Conservation (phyloP, 2,329 filamentous ascomycete species). For the Hypoxylon sp. region DNA sequence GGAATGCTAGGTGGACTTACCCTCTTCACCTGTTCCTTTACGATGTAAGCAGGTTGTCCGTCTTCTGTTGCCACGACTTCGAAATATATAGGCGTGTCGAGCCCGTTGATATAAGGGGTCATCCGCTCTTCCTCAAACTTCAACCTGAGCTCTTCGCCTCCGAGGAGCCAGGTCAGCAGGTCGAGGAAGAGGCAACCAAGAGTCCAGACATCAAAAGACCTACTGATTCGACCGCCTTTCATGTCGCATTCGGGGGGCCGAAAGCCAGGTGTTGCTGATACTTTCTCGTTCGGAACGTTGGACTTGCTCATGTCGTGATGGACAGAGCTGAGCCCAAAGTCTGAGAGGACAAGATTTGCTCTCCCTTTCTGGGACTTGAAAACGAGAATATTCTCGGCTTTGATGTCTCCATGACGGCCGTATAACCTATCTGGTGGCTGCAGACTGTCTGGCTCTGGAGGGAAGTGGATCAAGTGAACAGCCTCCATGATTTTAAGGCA, state of each 20-base stretch:
- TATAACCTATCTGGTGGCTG: slow-evolving; percentile 15
- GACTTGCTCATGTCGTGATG: slow-evolving; percentile 34
- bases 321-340: slow-evolving; percentile 35
- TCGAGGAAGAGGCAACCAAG: slow-evolving; percentile 41
- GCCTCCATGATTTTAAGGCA: slow-evolving; percentile 24
- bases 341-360: slow-evolving; percentile 30
- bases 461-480: slow-evolving; percentile 39
- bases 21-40: slow-evolving; percentile 19
- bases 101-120: background rate
- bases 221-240: slow-evolving; percentile 15
- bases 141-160: slow-evolving; percentile 9
- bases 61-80: slow-evolving; percentile 7
- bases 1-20: background rate
- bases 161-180: slow-evolving; percentile 30
- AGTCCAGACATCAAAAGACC: slow-evolving; percentile 38
- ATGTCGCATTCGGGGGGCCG: slow-evolving; percentile 38
- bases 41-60: background rate
- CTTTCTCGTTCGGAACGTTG: slow-evolving; percentile 6
- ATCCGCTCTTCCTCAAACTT: slow-evolving; percentile 5
- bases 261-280: slow-evolving; percentile 15
- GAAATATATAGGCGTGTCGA: slow-evolving; percentile 17
- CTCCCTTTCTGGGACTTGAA: slow-evolving; percentile 8
- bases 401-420: slow-evolving; percentile 52
- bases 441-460: slow-evolving; percentile 13
- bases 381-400: slow-evolving; percentile 42